Evolutionary conservation across 768 basidiomycete genomes (phyloP).

Genomic region (Rhodosporidiobolus odoratus): DNA sequence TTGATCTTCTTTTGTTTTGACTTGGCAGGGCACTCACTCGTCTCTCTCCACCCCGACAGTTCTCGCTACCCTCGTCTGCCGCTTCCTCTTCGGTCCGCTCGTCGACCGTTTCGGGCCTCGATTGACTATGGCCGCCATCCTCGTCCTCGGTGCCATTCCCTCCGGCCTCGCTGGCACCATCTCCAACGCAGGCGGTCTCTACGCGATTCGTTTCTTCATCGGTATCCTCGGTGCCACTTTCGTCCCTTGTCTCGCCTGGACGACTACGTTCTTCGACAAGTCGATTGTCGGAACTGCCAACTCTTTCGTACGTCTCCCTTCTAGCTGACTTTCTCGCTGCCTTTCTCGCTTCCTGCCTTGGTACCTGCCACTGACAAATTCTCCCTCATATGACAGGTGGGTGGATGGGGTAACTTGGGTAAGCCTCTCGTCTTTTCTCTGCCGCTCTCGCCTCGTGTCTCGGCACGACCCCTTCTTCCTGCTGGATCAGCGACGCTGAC

Average conservation of each 20-base stretch:
- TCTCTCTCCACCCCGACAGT: slow-evolving; percentile 43
- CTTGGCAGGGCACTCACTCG: not conserved
- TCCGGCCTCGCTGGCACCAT: slow-evolving; percentile 58
- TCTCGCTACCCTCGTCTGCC: slow-evolving; percentile 53
- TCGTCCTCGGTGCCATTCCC: slow-evolving; percentile 58
- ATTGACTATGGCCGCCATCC: slow-evolving; percentile 56
- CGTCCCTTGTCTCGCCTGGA: slow-evolving; percentile 52
- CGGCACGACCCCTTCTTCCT: not conserved
- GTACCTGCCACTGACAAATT: too few species aligned
- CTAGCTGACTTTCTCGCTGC: slow-evolving; percentile 41
- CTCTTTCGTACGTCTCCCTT: slow-evolving; percentile 55
- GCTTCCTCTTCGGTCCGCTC: slow-evolving; percentile 54
- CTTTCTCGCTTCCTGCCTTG: too few species aligned
- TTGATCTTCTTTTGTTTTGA: not conserved
- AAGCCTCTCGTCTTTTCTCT: too few species aligned
- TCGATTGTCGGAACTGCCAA: slow-evolving; percentile 53
- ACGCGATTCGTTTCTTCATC: slow-evolving; percentile 53
- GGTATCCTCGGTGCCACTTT: slow-evolving; percentile 58
- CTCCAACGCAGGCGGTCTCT: slow-evolving; percentile 46
- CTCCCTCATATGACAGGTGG: too few species aligned
- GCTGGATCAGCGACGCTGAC: too few species aligned
- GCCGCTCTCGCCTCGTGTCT: not conserved
- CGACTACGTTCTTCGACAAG: slow-evolving; percentile 58
- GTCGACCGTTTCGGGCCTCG: slow-evolving; percentile 47
- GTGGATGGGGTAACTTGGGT: slow-evolving; percentile 15